Evolutionary conservation across 257 asterid genomes (phyloP).

Genomic region (Cinchona pubescens): DNA sequence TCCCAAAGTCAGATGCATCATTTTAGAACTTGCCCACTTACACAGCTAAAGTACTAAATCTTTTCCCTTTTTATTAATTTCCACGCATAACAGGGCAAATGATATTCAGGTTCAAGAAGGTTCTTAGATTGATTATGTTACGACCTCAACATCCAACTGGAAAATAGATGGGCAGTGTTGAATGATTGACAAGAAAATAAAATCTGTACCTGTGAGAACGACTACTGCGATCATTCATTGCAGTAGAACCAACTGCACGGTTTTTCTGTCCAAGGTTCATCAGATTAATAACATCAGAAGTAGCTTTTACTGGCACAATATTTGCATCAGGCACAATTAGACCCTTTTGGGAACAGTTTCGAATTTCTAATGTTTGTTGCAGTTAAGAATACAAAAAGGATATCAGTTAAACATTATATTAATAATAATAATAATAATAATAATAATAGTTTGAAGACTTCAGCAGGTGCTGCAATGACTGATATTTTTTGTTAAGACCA

Average conservation of each 20-base stretch:
- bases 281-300: constrained; percentile 64
- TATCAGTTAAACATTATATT: not conserved
- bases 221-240: constrained; percentile 70
- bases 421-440: not conserved
- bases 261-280: constrained; percentile 78
- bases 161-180: not conserved
- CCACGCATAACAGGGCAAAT: not conserved
- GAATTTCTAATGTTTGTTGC: constrained; percentile 58
- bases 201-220: constrained; percentile 76
- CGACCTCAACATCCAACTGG: not conserved
- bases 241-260: constrained; percentile 74
- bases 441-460: constrained; percentile 8
- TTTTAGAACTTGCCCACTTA: not conserved
- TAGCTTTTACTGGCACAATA: constrained; percentile 56
- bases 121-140: not conserved
- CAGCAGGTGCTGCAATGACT: constrained; percentile 28
- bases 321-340: constrained; percentile 66
- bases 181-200: not conserved
- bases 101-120: not conserved
- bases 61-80: not conserved
- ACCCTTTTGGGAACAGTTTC: constrained; percentile 57
- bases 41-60: not conserved
- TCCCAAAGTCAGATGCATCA: not conserved
- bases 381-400: constrained; percentile 41
- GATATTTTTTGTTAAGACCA: constrained; percentile 61